Evolutionary conservation across 208 protist genomes (phyloP).

Genomic region (Novymonas esmeraldas): DNA sequence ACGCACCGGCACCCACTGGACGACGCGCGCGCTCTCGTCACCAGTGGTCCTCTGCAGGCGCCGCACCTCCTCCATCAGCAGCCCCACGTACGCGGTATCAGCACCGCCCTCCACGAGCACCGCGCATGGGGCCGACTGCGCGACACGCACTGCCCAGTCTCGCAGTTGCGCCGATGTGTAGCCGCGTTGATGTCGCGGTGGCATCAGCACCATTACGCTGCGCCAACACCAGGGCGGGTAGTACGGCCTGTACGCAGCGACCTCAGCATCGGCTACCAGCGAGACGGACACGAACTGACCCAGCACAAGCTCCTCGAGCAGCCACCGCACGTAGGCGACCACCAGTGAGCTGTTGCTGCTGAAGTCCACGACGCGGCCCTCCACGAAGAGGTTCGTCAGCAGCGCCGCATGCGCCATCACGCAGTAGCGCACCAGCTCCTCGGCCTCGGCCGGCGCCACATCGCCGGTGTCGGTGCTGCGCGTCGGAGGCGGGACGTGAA

Average conservation of each 20-base stretch:
- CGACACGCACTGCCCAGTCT: constrained; percentile 39
- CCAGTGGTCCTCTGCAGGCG: neutral
- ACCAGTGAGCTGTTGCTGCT: constrained; percentile 48
- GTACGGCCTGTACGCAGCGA: constrained; percentile 35
- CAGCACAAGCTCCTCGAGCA: constrained; percentile 54
- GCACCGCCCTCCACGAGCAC: constrained; percentile 45
- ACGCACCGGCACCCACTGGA: constrained; percentile 21
- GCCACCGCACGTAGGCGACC: constrained; percentile 55
- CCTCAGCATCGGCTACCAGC: constrained; percentile 8
- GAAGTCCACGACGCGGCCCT: constrained; percentile 66
- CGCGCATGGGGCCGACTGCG: constrained; percentile 54
- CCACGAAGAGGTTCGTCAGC: constrained; percentile 70
- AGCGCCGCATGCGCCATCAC: constrained; percentile 73
- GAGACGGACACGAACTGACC: constrained; percentile 39
- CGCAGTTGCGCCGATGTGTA: constrained; percentile 13
- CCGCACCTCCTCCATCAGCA: constrained; percentile 31
- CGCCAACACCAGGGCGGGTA: constrained; percentile 51
- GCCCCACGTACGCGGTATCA: constrained; percentile 14
- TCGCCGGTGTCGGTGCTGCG: neutral
- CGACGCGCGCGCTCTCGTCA: neutral
- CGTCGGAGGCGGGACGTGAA: constrained; percentile 11
- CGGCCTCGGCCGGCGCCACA: constrained; percentile 1
- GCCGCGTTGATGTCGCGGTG: constrained; percentile 25
- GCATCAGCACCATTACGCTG: constrained; percentile 52
- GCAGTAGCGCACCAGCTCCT: constrained; percentile 36